A percentile compares a stretch with the other conserved stretches of the same genome.
Evolutionary conservation across 495 filamentous ascomycete genomes (phyloP).

Genomic region (Trichoderma virens): DNA sequence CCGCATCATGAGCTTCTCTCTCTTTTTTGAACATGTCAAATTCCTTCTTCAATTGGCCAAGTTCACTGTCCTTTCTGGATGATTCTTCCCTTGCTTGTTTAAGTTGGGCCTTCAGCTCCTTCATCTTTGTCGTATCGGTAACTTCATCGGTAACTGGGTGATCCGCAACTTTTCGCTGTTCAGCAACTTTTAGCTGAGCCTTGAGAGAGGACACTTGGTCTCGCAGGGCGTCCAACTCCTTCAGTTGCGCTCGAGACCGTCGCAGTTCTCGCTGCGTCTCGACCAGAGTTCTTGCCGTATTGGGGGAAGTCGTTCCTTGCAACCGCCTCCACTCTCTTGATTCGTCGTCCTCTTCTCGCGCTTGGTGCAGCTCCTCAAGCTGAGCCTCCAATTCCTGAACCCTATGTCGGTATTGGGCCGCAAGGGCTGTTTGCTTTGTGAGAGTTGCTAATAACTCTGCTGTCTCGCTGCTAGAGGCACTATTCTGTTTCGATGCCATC

Average conservation of each 20-base stretch:
- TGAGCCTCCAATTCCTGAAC: constrained; percentile 52
- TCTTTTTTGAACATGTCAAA: constrained; percentile 54
- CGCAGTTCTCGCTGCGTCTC: constrained; percentile 40
- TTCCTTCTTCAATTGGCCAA: constrained; percentile 42
- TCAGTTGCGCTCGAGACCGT: constrained; percentile 40
- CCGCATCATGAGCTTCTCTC: constrained; percentile 45
- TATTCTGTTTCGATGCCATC: constrained; percentile 31
- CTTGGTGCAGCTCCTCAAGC: constrained; percentile 39
- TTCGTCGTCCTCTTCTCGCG: constrained; percentile 20
- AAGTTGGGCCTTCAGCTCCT: constrained; percentile 36
- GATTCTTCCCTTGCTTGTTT: constrained; percentile 31
- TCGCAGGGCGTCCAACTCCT: constrained; percentile 38
- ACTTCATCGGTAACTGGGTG: constrained; percentile 35
- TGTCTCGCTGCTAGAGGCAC: constrained; percentile 40
- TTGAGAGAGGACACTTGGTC: constrained; percentile 41
- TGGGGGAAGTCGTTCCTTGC: constrained; percentile 27
- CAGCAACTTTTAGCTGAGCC: constrained; percentile 36
- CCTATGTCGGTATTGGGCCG: constrained; percentile 58
- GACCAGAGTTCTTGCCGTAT: constrained; percentile 37
- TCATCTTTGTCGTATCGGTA: constrained; percentile 26
- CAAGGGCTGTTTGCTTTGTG: constrained; percentile 58
- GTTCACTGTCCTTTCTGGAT: constrained; percentile 41
- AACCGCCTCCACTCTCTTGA: constrained; percentile 22
- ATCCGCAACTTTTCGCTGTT: constrained; percentile 35
- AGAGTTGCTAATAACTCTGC: constrained; percentile 49